A percentile compares a stretch with the other conserved stretches of the same genome.
Evolutionary conservation across 768 basidiomycete genomes (phyloP).

Genomic region (Boletus pseudo-olivaceus): DNA sequence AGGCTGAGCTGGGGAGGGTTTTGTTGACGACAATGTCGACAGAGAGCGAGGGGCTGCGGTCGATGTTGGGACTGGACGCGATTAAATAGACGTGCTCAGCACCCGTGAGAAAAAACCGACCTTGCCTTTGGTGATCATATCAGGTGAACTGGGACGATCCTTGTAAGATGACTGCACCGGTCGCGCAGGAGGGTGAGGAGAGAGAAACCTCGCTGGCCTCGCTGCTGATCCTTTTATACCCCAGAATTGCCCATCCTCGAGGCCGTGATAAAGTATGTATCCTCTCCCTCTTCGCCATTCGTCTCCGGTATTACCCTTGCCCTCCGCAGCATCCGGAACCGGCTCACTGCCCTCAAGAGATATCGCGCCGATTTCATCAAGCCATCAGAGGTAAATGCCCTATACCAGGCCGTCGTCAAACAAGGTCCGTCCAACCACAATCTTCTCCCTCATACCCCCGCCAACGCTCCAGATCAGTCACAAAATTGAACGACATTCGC

Average conservation of each 20-base stretch:
- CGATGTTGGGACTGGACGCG: conserved; percentile 18
- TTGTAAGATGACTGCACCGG: conserved; percentile 56
- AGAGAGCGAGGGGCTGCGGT: conserved; percentile 4
- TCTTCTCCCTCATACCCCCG: not conserved
- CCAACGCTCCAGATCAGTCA: conserved; percentile 50
- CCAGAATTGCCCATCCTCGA: conserved; percentile 92
- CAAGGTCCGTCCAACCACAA: conserved; percentile 58
- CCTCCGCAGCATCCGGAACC: conserved; percentile 77
- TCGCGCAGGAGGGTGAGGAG: conserved; percentile 74
- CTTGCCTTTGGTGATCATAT: conserved; percentile 35
- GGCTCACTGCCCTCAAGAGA: conserved; percentile 92
- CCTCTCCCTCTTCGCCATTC: conserved; percentile 15
- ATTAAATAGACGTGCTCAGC: conserved; percentile 19
- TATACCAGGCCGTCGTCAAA: conserved; percentile 91
- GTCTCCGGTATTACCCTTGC: conserved; percentile 18
- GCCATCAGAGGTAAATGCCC: conserved; percentile 85
- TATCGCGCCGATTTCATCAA: conserved; percentile 91
- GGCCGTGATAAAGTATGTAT: conserved; percentile 76
- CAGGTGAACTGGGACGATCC: not conserved
- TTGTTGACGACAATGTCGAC: conserved; percentile 2
- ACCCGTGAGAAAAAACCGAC: conserved; percentile 34
- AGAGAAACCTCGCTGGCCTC: not conserved
- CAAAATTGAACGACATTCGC: conserved; percentile 86
- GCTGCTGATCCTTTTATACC: conserved; percentile 22
- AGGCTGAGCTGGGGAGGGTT: conserved; percentile 1